Evolutionary conservation across 257 asterid species (phyloP), one percentile per base, ranked within the genome.

Genomic region (Gentiana macrophylla): DNA sequence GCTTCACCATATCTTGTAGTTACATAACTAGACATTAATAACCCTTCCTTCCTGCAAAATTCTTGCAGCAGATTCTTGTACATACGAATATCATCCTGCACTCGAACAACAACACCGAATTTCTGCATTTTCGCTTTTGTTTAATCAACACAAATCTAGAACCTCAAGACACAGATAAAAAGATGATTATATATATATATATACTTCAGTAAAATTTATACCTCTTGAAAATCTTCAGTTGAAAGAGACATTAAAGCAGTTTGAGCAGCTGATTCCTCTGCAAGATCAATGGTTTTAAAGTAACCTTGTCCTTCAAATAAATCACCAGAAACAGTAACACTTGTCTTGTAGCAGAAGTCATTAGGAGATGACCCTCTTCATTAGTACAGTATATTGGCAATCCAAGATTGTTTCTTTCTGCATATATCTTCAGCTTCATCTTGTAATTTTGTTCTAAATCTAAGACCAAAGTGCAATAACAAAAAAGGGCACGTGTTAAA

Each of bases 51-150:
- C 33, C 59, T 50, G 11, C 76, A 55, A 48, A 70, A 53, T 56
- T 77, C 74, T 12, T 66, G 73, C n/a, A 80, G 60, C 45, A 70
- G 74, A 46, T 55, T 67, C 62, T 80, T 80, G 79, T 72, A 77
- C 37, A 72, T 57, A 8, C 32, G 8, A 5, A 60, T 51, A 46
- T 69, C 69, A 12, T 49, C 54, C 82, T 72, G 50, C 45, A 38
- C 3, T 0, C 45, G 8, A 38, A 38, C 45, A 38, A 38, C 5
- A 38, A 1, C 5, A 38, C 1, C 1, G 2, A 24, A 24, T 24
- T 24, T 24, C 24, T 24, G 24, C 24, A 24, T 24, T 24, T 24
- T 24, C 24, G 24, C 24, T 24, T 24, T 24, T 24, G 24, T 24
- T 24, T 24, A 24, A 24, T 24, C 24, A 58, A 34, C 8, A 33